Evolutionary conservation across 768 basidiomycete genomes (phyloP).

Genomic region (Cystobasidium onofrii): DNA sequence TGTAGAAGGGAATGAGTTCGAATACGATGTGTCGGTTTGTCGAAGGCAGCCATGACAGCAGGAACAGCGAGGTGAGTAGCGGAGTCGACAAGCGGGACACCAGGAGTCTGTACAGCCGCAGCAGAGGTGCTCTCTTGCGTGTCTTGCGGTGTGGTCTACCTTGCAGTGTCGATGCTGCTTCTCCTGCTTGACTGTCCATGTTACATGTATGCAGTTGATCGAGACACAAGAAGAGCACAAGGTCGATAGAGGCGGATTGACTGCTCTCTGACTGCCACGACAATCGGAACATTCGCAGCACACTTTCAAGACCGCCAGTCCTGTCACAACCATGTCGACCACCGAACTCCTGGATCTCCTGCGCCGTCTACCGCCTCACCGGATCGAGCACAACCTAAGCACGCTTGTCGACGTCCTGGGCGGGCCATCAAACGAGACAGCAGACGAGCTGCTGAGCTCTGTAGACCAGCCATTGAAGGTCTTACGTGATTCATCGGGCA

Average conservation of each 20-base stretch:
- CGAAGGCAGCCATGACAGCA: slow-evolving; percentile 5
- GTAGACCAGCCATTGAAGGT: slow-evolving; percentile 90
- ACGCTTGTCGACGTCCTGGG: slow-evolving; percentile 58
- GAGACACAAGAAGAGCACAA: not conserved
- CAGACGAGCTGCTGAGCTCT: slow-evolving; percentile 86
- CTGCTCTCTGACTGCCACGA: not conserved
- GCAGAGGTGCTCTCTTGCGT: slow-evolving; percentile 1
- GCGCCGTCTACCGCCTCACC: slow-evolving; percentile 83
- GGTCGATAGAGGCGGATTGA: not conserved
- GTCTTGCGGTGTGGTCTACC: not conserved
- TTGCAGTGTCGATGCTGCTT: not conserved
- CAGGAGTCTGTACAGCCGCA: not conserved
- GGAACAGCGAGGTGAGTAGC: not conserved
- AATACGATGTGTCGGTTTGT: not conserved
- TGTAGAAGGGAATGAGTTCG: slow-evolving; percentile 2
- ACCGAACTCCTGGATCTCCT: slow-evolving; percentile 18
- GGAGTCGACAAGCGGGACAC: not conserved
- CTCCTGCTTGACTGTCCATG: not conserved
- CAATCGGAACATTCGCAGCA: not conserved
- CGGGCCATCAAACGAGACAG: slow-evolving; percentile 62
- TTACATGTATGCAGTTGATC: not conserved
- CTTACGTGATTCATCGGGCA: slow-evolving; percentile 69
- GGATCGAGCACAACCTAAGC: slow-evolving; percentile 76
- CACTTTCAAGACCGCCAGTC: not conserved
- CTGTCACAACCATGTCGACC: not conserved